Evolutionary conservation across 1,284 basidiomycete genomes (phyloP).

Genomic region (Xanthoconium separans): DNA sequence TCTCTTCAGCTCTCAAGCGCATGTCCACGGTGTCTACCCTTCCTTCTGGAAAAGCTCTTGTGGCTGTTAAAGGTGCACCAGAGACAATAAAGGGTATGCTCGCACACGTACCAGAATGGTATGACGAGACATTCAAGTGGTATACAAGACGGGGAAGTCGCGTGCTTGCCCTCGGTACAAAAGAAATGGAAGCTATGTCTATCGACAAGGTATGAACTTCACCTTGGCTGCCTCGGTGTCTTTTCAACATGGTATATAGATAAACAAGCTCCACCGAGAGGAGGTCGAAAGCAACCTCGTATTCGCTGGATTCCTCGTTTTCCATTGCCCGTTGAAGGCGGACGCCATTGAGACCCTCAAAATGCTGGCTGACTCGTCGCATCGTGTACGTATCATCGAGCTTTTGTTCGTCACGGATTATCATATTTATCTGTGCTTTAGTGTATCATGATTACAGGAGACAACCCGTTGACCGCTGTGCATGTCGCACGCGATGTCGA

Average conservation of each 20-base stretch:
- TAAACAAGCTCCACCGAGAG: slow-evolving; percentile 81
- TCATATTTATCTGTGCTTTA: slow-evolving; percentile 28
- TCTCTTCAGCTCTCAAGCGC: slow-evolving; percentile 92
- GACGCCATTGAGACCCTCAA: slow-evolving; percentile 88
- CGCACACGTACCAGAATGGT: slow-evolving; percentile 65
- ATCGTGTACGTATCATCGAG: slow-evolving; percentile 63
- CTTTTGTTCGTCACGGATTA: slow-evolving; percentile 2
- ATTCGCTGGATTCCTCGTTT: slow-evolving; percentile 93
- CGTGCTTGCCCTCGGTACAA: slow-evolving; percentile 86
- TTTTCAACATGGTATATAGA: slow-evolving; percentile 42
- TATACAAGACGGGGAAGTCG: slow-evolving; percentile 90
- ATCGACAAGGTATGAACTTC: slow-evolving; percentile 56
- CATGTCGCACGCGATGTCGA: slow-evolving; percentile 95
- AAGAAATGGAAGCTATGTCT: slow-evolving; percentile 71
- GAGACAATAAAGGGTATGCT: slow-evolving; percentile 93
- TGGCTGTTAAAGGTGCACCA: slow-evolving; percentile 90
- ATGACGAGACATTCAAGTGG: slow-evolving; percentile 92
- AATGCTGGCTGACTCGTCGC: slow-evolving; percentile 92
- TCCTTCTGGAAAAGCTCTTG: slow-evolving; percentile 57
- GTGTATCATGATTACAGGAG: slow-evolving; percentile 98
- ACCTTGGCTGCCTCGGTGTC: background rate
- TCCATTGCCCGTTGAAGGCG: slow-evolving; percentile 94
- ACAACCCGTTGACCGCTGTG: slow-evolving; percentile 92
- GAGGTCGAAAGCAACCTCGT: slow-evolving; percentile 73
- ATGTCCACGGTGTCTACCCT: slow-evolving; percentile 89